Conservation (phyloP, 371 early-diverging fungal species). For the Mucor piriformis region DNA sequence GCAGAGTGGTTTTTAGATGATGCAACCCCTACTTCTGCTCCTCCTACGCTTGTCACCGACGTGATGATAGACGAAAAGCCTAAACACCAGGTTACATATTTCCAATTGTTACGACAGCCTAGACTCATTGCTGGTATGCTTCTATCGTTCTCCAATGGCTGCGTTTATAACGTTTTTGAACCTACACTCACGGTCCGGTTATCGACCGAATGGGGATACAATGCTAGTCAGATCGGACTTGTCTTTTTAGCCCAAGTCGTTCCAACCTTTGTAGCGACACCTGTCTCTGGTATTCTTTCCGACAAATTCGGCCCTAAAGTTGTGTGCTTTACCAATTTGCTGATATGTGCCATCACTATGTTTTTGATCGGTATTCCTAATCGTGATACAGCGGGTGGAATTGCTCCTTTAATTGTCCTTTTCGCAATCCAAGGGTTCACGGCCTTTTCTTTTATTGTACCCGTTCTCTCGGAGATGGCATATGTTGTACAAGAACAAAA, state of each 20-base stretch:
- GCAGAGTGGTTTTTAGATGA: conserved; percentile 13
- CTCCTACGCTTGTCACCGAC: neutral
- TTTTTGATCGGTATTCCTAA: conserved; percentile 45
- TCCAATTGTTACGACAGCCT: conserved; percentile 16
- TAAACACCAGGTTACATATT: neutral
- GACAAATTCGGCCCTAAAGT: conserved; percentile 52
- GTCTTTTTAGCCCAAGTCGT: conserved; percentile 54
- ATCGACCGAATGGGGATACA: conserved; percentile 40
- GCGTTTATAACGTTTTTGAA: conserved; percentile 29
- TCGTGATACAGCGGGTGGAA: conserved; percentile 32
- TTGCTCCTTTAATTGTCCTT: conserved; percentile 38
- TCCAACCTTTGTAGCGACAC: conserved; percentile 48
- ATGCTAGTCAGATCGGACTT: conserved; percentile 53
- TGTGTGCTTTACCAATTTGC: conserved; percentile 26
- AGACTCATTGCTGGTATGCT: conserved; percentile 25
- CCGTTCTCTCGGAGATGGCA: conserved; percentile 52
- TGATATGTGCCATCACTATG: conserved; percentile 30
- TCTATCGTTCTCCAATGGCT: conserved; percentile 27
- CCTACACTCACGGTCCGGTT: conserved; percentile 51
- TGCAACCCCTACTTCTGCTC: conserved; percentile 12
- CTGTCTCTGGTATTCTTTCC: conserved; percentile 46
- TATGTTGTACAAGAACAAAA: conserved; percentile 40
- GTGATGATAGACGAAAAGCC: neutral
- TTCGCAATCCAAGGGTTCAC: conserved; percentile 49
- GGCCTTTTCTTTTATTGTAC: conserved; percentile 42